Base-by-base conservation (phyloP, 108 stramenopile species). In the Pseudonitzschia pungens region DNA sequence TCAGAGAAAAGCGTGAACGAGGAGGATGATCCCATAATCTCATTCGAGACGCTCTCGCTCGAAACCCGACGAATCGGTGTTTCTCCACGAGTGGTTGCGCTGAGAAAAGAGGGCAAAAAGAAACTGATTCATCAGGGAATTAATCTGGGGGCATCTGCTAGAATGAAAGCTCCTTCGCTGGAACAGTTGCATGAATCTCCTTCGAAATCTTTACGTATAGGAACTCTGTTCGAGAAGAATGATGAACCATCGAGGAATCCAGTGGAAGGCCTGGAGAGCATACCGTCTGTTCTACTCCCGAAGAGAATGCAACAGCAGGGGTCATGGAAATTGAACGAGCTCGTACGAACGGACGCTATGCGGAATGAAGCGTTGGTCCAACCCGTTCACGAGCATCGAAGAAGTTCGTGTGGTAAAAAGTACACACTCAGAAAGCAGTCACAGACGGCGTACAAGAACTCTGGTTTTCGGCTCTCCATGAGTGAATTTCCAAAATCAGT, bases 11-110 rank as follows among this genome's bases (percentile, higher is more conserved):
- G 26, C 44, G 50, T 18, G n/a, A 21, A 31, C 15, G 60, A 62
- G 4, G 22, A 48, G 21, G 66, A 50, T 26, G 66, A 67, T 67
- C 66, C 66, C 43, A 67, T 44, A 44, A 67, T 67, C 24, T 67
- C 45, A 1, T 67, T 67, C 24, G 33, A 67, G 44, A 41, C 44
- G 48, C 66, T 67, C 42, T 67, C 66, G 21, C 28, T 67, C 9
- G 22, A 48, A 10, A 55, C 54, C 9, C 45, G 45, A 48, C 45
- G 45, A 12, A 48, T 48, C 14, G 45, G 14, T 48, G 45, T 9
- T 31, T 16, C 60, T 6, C 9, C 32, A 40, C 15, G 0, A 58
- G 5, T 15, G 7, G 14, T 31, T 14, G 57, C 57, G 24, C 29
- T 22, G 27, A 58, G 27, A 10, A 24, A 22, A 31, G 57, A 31